Evolutionary conservation across 2,329 filamentous ascomycete species (phyloP).

Genomic region (Alternaria arbusti): DNA sequence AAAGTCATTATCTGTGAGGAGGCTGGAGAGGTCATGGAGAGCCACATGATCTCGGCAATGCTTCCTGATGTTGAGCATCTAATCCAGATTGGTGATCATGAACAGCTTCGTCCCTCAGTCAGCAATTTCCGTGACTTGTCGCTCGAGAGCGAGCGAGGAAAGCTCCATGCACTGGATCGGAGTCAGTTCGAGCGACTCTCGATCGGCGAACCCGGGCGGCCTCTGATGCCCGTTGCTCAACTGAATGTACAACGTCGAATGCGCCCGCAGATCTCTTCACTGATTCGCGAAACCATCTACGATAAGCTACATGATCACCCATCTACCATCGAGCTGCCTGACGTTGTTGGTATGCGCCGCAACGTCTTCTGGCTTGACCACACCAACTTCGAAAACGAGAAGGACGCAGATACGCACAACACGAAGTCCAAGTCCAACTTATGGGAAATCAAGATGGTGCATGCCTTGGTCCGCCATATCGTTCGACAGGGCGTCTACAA

Average conservation of each 20-base stretch:
- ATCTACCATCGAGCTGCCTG: constrained; percentile 48
- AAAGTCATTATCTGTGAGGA: constrained; percentile 72
- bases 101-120: constrained; percentile 66
- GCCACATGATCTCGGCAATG: constrained; percentile 66
- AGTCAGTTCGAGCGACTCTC: constrained; percentile 68
- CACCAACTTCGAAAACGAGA: constrained; percentile 51
- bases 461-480: constrained; percentile 68
- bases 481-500: constrained; percentile 68
- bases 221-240: constrained; percentile 31
- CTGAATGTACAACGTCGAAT: constrained; percentile 70
- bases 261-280: constrained; percentile 65
- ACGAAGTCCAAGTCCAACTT: constrained; percentile 60
- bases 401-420: constrained; percentile 14
- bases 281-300: constrained; percentile 66
- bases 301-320: constrained; percentile 60
- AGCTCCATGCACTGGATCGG: constrained; percentile 62
- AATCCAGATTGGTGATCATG: constrained; percentile 69
- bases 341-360: constrained; percentile 61
- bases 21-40: constrained; percentile 71
- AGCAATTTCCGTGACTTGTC: constrained; percentile 61
- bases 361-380: constrained; percentile 71
- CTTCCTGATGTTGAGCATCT: constrained; percentile 66
- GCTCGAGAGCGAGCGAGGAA: constrained; percentile 57
- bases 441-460: constrained; percentile 69
- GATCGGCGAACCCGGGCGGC: constrained; percentile 24